These are phyloP conservation scores for Fusarium marasasianum DNA, from an alignment of 2,329 filamentous ascomycete species.

Conservation along the genomic window DNA sequence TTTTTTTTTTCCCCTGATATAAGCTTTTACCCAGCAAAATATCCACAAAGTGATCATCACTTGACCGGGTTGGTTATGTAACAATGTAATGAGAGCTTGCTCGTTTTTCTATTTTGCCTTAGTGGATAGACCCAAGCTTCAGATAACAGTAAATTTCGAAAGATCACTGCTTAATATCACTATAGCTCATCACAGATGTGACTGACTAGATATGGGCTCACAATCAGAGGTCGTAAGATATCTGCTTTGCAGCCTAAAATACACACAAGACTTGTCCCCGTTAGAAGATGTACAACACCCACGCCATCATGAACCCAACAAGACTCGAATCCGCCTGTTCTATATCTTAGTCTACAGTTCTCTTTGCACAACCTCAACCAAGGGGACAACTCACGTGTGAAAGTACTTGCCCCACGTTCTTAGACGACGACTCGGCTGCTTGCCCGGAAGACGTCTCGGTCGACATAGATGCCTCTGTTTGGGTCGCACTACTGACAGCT, in stretches of 20 bases:
- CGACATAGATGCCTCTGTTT: background rate
- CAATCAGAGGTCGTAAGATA: background rate
- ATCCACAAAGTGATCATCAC: background rate
- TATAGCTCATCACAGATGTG: background rate
- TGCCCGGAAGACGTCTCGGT: background rate
- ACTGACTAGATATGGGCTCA: background rate
- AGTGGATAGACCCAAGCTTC: background rate
- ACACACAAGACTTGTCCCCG: background rate
- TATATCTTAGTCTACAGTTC: background rate
- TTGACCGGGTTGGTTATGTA: background rate
- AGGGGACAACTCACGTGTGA: background rate
- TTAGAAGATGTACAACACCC: background rate
- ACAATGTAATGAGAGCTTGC: too few relatives aligned
- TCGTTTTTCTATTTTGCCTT: background rate
- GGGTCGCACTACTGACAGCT: background rate
- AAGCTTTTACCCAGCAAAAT: too few relatives aligned
- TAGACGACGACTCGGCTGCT: background rate
- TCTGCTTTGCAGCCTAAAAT: rapidly evolving
- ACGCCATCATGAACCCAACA: background rate
- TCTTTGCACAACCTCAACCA: background rate
- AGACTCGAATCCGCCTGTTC: background rate
- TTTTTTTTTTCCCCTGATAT: too few relatives aligned
- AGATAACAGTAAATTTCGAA: background rate
- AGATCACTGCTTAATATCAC: background rate
- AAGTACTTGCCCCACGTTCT: background rate